phyloP scores from a whole-genome alignment of 331 rosid species.

The Malus hybrid region DNA sequence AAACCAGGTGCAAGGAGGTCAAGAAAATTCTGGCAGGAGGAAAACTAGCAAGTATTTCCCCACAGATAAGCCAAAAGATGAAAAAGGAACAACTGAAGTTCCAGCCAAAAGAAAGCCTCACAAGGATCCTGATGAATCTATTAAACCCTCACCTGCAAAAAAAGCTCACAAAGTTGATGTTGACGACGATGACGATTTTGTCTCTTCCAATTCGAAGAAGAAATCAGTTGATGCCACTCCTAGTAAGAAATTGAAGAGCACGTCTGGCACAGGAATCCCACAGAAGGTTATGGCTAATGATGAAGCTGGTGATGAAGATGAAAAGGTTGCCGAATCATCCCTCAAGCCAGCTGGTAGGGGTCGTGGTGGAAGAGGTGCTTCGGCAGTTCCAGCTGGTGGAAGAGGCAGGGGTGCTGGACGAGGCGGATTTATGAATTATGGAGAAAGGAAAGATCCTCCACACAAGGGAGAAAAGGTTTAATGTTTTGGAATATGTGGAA shows the following conservation, averaged over 20 bases:
- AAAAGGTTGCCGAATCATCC: constrained; percentile 25
- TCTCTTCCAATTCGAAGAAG: constrained; percentile 27
- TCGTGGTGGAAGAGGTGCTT: constrained; percentile 68
- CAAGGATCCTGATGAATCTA: constrained; percentile 31
- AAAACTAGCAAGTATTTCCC: constrained; percentile 72
- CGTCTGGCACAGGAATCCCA: constrained; percentile 47
- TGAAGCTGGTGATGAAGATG: constrained; percentile 49
- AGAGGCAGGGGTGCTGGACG: constrained; percentile 91
- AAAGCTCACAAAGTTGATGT: constrained; percentile 31
- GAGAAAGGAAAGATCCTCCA: constrained; percentile 98
- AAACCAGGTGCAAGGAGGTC: constrained; percentile 40
- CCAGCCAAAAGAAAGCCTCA: constrained; percentile 62
- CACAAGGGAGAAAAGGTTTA: constrained; percentile 93
- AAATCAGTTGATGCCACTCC: constrained; percentile 45
- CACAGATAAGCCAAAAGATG: constrained; percentile 42
- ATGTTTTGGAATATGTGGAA: constrained; percentile 2
- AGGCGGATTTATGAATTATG: constrained; percentile 90
- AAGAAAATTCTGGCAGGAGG: constrained; percentile 60
- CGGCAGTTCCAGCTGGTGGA: constrained; percentile 51
- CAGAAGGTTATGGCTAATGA: constrained; percentile 34
- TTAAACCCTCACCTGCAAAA: constrained; percentile 31
- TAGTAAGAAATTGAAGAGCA: constrained; percentile 65
- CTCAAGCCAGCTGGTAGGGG: constrained; percentile 67
- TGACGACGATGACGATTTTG: constrained; percentile 30
- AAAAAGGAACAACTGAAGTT: constrained; percentile 35